These are phyloP conservation scores for Neostapfia colusana DNA, from an alignment of 176 grass and related monocot species.

Conservation along the genomic window DNA sequence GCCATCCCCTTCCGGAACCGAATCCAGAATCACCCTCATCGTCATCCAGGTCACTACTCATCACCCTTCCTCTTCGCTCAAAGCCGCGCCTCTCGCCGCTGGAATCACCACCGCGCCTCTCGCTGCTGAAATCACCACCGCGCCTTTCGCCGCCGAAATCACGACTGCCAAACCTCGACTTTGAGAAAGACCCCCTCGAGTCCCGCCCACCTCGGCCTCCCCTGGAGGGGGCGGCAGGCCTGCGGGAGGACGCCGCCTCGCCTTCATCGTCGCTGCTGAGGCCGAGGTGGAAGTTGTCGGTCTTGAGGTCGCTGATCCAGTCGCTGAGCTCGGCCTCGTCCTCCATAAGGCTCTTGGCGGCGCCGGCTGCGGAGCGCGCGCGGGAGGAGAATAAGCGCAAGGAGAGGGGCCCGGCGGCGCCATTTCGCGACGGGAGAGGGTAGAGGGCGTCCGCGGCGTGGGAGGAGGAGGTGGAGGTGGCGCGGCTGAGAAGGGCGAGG, in stretches of 20 bases:
- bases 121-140: background rate
- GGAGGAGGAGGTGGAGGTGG: constrained; percentile 17
- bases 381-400: constrained; percentile 57
- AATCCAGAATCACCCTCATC: constrained; percentile 44
- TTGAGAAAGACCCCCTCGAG: constrained; percentile 41
- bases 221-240: constrained; percentile 22
- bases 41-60: constrained; percentile 30
- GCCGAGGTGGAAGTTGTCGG: constrained; percentile 54
- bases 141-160: constrained; percentile 47
- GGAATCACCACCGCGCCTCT: too few relatives aligned
- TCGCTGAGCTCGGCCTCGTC: constrained; percentile 88
- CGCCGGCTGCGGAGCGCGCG: constrained; percentile 3
- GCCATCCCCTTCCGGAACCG: constrained; percentile 48
- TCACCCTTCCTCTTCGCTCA: constrained; percentile 45
- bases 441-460: constrained; percentile 13
- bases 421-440: constrained; percentile 29
- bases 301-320: constrained; percentile 75
- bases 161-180: constrained; percentile 44
- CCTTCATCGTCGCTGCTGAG: constrained; percentile 68
- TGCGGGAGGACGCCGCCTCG: constrained; percentile 19
- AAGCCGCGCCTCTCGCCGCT: background rate
- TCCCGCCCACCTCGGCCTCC: constrained; percentile 47
- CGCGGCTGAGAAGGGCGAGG: constrained; percentile 33
- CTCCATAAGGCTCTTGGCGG: constrained; percentile 70
- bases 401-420: constrained; percentile 15